Percentiles rank a stretch among this genome's conserved stretches.
Conservation (phyloP, 495 filamentous ascomycete species). For the Neurospora sp. region DNA sequence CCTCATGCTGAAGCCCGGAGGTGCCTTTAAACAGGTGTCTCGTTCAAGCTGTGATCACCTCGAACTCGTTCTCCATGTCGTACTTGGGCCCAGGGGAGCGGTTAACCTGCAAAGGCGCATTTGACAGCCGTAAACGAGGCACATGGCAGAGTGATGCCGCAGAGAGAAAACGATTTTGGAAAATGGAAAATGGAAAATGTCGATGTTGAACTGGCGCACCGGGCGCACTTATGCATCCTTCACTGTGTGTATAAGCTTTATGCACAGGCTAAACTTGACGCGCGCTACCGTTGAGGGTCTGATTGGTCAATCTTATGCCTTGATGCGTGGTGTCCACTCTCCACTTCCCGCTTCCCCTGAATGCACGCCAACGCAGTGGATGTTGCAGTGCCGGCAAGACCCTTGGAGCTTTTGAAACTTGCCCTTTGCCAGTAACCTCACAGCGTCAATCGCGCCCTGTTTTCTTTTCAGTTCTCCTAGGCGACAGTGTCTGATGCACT, state of each 20-base stretch:
- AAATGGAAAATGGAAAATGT: neutral
- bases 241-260: neutral
- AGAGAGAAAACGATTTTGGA: neutral
- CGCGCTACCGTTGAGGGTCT: neutral
- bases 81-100: neutral
- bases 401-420: neutral
- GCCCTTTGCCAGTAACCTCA: neutral
- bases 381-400: neutral
- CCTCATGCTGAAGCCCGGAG: neutral
- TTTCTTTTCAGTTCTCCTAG: neutral
- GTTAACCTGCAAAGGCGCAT: neutral
- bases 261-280: neutral
- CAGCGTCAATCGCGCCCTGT: neutral
- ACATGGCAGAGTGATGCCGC: neutral
- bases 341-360: neutral
- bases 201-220: neutral
- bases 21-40: neutral
- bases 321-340: neutral
- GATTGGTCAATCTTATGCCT: neutral
- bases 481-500: neutral
- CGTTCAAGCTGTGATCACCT: neutral
- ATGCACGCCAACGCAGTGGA: neutral
- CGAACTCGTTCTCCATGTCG: neutral
- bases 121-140: neutral
- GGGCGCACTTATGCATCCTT: neutral